phyloP scores from a whole-genome alignment of 1,139 yeast genomes.

The Kurtzmaniella quercitrusa region DNA sequence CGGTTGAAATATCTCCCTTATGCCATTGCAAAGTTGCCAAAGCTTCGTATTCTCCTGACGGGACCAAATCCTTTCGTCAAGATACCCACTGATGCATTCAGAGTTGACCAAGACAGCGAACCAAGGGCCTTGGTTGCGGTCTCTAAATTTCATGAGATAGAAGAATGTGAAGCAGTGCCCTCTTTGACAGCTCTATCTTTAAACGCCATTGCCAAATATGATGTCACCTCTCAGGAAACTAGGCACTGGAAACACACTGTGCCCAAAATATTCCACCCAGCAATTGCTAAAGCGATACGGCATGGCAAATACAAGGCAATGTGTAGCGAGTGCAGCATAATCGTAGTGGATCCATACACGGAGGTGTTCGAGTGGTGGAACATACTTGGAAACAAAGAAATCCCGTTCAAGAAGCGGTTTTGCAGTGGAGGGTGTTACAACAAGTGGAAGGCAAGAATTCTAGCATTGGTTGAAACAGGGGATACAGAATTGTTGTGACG shows the following conservation, averaged over 20 bases:
- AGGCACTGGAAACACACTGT: constrained; percentile 37
- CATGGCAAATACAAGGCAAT: constrained; percentile 35
- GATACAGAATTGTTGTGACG: background rate
- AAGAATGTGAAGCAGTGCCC: constrained; percentile 15
- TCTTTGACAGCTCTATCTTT: constrained; percentile 34
- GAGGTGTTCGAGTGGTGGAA: constrained; percentile 49
- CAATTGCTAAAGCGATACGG: constrained; percentile 35
- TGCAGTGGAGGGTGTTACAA: constrained; percentile 36
- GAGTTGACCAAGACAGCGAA: constrained; percentile 10
- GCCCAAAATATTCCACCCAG: constrained; percentile 31
- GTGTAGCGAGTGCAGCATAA: constrained; percentile 33
- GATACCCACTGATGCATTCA: constrained; percentile 26
- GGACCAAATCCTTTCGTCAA: constrained; percentile 42
- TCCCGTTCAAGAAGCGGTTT: constrained; percentile 38
- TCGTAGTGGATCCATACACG: constrained; percentile 39
- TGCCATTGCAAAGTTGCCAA: constrained; percentile 29
- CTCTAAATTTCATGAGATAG: constrained; percentile 13
- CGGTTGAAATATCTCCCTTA: constrained; percentile 31
- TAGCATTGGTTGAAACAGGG: background rate
- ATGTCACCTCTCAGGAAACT: constrained; percentile 43
- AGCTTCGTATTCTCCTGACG: constrained; percentile 30
- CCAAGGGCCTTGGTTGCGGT: constrained; percentile 9
- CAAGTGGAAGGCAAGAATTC: constrained; percentile 16
- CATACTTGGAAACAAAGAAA: constrained; percentile 30
- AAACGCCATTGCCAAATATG: constrained; percentile 34